phyloP scores from a whole-genome alignment of 192 early-diverging fungal genomes.

The Physocladia obscura region DNA sequence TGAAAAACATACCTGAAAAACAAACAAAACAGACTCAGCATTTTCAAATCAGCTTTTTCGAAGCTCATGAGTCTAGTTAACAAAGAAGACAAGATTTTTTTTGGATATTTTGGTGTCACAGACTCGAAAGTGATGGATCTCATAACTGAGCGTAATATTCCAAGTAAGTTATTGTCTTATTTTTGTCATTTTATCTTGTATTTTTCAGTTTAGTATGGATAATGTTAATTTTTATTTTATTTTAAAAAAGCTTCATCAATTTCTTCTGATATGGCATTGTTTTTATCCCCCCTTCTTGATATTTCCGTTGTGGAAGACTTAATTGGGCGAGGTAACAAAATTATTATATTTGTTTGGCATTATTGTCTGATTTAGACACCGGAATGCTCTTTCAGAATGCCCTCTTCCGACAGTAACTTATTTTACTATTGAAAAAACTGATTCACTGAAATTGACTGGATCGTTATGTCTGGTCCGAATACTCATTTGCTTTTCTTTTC shows the following conservation, averaged over 20 bases:
- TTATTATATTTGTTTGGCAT: neutral
- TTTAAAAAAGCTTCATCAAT: neutral
- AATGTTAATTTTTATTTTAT: neutral
- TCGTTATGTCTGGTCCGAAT: conserved; percentile 13
- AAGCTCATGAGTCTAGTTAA: neutral
- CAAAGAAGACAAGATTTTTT: neutral
- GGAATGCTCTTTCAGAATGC: neutral
- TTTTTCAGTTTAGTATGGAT: neutral
- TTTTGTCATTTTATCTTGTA: neutral
- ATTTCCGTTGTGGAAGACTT: neutral
- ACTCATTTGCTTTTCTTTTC: neutral
- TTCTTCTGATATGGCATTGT: neutral
- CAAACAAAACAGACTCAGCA: neutral
- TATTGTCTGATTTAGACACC: neutral
- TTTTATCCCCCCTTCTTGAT: neutral
- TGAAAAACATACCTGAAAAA: neutral
- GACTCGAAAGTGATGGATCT: conserved; percentile 12
- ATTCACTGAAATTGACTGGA: neutral
- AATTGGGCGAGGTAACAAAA: conserved; percentile 1
- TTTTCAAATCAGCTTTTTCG: neutral
- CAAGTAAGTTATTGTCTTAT: neutral
- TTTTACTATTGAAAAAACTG: neutral
- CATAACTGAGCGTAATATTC: neutral
- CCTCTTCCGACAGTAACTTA: conserved; percentile 5
- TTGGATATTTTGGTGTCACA: conserved; percentile 17